Base-by-base conservation (phyloP, 129 eudicot genomes). In the Escallonia rubra region DNA sequence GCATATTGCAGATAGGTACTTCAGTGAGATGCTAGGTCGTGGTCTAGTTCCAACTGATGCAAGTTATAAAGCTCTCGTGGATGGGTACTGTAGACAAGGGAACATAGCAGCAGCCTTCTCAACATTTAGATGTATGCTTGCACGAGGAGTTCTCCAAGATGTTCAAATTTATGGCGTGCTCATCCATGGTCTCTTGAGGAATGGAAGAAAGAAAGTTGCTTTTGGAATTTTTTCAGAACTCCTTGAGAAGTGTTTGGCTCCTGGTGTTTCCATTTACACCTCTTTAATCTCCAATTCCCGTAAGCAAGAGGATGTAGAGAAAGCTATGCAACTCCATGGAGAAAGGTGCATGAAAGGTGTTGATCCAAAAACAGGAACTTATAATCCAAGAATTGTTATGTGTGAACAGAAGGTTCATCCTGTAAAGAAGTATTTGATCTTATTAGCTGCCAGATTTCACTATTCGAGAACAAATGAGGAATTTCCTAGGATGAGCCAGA, bases 1-100 rank as follows among this genome's bases (percentile, higher is more conserved):
- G 15, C 68, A 73, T 48, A 48, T 72, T 67, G 82, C 78, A 39
- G 65, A 68, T 56, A 73, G 60, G 67, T 78, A 78, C 73, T 78
- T 78, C 38, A 67, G 73, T 60, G 60, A 73, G 39, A 68, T 78
- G 75, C 4, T 68, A 16, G 68, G 52, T 14, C 78, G 58, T 57
- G 78, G 74, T 38, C 63, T 78, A 67, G 52, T 44, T 14, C 82
- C 78, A 3, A 51, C 48, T 2, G 6, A 6, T 50, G 61, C 44
- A 14, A 62, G 65, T 34, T 78, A 67, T 14, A 41, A 61, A 50
- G 43, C 23, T 72, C 54, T 80, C 54, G 57, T 80, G 13, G 65
- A 61, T 15, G 81, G 64, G 42, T 52, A 80, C 38, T 80, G 81
- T 47, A 80, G 40, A 71, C 53, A 51, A 8, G 66, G 58, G 50